These are phyloP conservation scores for Curvularia verruculosa DNA, from an alignment of 2,329 filamentous ascomycete genomes.

Conservation along the genomic window DNA sequence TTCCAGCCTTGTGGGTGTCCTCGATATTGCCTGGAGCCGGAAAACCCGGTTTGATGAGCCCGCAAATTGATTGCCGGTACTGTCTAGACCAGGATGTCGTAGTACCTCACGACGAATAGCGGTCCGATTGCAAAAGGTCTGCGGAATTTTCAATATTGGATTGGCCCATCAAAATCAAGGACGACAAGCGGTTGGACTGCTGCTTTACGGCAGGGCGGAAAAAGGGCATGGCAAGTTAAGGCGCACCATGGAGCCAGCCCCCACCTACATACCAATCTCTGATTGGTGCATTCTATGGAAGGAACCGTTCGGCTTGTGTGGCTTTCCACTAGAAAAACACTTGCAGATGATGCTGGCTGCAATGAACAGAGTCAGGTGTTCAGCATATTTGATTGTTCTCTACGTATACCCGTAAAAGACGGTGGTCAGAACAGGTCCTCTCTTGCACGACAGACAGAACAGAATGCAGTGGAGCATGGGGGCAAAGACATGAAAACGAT, in stretches of 20 bases:
- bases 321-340: slow-evolving; percentile 10
- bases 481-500: slow-evolving; percentile 4
- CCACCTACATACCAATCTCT: slow-evolving; percentile 9
- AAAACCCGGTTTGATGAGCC: slow-evolving; percentile 6
- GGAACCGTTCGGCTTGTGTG: slow-evolving; percentile 9
- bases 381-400: slow-evolving; percentile 5
- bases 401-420: slow-evolving; percentile 2
- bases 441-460: slow-evolving; percentile 10
- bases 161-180: slow-evolving; percentile 2
- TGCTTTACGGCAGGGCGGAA: slow-evolving; percentile 8
- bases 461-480: slow-evolving; percentile 10
- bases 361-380: background rate
- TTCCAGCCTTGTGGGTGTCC: slow-evolving; percentile 16
- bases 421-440: slow-evolving; percentile 7
- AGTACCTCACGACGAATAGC: background rate
- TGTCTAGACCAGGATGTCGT: slow-evolving; percentile 4
- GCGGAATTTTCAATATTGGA: slow-evolving; percentile 7
- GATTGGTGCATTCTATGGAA: slow-evolving; percentile 13
- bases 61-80: slow-evolving; percentile 2
- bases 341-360: slow-evolving; percentile 5
- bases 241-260: background rate
- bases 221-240: slow-evolving; percentile 6
- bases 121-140: slow-evolving; percentile 5
- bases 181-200: background rate
- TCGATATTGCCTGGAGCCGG: slow-evolving; percentile 17